Base-by-base conservation (phyloP, 2,329 filamentous ascomycete species). In the Penicillium nordicum region DNA sequence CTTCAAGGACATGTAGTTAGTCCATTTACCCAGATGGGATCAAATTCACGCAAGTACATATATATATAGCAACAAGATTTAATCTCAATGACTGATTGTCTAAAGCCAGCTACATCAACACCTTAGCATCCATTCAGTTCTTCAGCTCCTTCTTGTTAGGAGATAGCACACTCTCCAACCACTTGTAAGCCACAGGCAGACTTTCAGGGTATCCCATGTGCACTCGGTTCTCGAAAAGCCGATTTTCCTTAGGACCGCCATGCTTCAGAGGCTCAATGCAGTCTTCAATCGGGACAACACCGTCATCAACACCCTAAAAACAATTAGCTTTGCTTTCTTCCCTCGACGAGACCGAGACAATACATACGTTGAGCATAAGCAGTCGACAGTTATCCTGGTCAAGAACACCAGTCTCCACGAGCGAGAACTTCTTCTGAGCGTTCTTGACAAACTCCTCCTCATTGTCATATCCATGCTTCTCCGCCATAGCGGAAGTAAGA, bases 221-320 rank as follows among this genome's bases (percentile, higher is more conserved):
- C 60, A 86, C 68, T 32, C 83, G 75, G 0, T 82, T 81, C 0
- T 80, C 74, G 58, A 87, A 86, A 72, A 88, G 78, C 25, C 85
- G 78, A 11, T 79, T 84, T 71, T 88, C 85, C 74, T 89, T 89
- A 12, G 84, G 84, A 32, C 77, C 79, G 2, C 86, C 86, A 62
- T 87, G 80, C 68, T 87, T 84, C 62, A 87, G 82, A 52, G 88
- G 73, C 50, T 88, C 72, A 74, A 86, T 81, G 14, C 79, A 85
- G 66, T 88, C 86, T 66, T 88, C 86, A 55, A 88, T 86, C 0
- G 86, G 86, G 78, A 87, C 87, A 43, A 88, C 72, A 0, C 85
- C 85, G 62, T 88, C 86, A 52, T 80, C 76, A 4, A 80, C 83
- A 9, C 86, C 85, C 79, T 86, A 59, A 1, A 16, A 23, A 54